Percentiles rank a stretch among this genome's conserved stretches.
phyloP scores from a whole-genome alignment of 1,284 basidiomycete species.

The Boletus sp. region DNA sequence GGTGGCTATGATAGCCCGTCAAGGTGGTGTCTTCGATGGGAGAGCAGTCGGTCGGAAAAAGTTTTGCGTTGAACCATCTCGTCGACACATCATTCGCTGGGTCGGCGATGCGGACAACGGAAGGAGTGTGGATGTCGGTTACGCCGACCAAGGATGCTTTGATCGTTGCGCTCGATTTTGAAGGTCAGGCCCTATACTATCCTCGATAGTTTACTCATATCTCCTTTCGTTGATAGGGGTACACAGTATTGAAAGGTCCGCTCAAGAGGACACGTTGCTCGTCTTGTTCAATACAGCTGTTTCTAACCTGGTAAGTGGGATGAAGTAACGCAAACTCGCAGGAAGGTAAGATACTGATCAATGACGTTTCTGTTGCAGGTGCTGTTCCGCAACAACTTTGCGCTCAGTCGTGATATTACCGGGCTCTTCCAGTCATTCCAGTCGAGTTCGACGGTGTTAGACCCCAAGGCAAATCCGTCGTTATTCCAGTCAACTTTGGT shows the following conservation, averaged over 20 bases:
- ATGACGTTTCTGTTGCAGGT: conserved; percentile 35
- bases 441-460: conserved; percentile 53
- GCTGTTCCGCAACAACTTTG: conserved; percentile 63
- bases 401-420: conserved; percentile 53
- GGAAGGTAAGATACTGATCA: background rate
- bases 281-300: conserved; percentile 64
- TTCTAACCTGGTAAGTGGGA: conserved; percentile 43
- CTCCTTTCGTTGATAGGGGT: conserved; percentile 40
- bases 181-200: conserved; percentile 36
- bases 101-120: conserved; percentile 61
- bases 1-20: conserved; percentile 42
- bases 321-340: too few relatives aligned
- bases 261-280: conserved; percentile 59
- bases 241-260: conserved; percentile 58
- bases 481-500: conserved; percentile 57
- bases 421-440: conserved; percentile 64
- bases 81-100: conserved; percentile 64
- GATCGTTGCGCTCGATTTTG: conserved; percentile 61
- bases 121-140: conserved; percentile 67
- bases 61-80: conserved; percentile 58
- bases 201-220: background rate
- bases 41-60: conserved; percentile 65
- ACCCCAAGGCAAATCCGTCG: conserved; percentile 53
- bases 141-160: conserved; percentile 54
- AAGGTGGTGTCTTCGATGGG: conserved; percentile 66